Evolutionary conservation across 495 filamentous ascomycete species (phyloP), one percentile per base, ranked within the genome.

Genomic region (Aspergillus cavernicola): DNA sequence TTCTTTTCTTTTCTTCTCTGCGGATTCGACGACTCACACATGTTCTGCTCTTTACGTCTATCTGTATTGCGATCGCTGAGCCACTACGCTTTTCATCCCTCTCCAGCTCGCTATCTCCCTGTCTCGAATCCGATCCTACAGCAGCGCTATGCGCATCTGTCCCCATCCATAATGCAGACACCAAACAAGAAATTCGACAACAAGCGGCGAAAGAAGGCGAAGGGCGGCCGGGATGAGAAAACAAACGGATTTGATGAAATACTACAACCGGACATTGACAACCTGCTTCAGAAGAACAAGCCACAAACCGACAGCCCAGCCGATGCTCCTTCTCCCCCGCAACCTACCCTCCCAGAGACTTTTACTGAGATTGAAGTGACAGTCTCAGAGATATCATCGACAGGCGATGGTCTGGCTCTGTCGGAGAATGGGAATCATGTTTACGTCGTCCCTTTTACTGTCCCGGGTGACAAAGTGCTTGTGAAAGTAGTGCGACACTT

Each of bases 371-470:
- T 96, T 39, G 86, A 95, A 46, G 80, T 97, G 33, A 80, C 82
- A 4, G 79, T 97, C 43, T 61, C 81, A 6, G 77, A 87, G 51
- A 72, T 97, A 19, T 90, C 91, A 0, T 96, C 90, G n/a, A 93
- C 85, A 2, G 93, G 92, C 6, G 92, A 96, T 62, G 92, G 88
- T 1, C 74, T 97, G 24, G 92, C 87, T 3, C 55, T 84, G 22
- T 76, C 80, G 22, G 71, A 82, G 22, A 80, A 82, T 38, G 80
- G 78, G 2, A 72, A 84, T 37, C 87, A 86, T 65, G 84, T 96
- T 58, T 96, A 88, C 59, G 86, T 95, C 29, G 88, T 97, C 8
- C 92, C 93, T 0, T 97, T 97, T 64, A 80, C 85, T 12, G 77
- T 90, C 3, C 91, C 92, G 3, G 93, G 93, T 6, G 93, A 98